Evolutionary conservation across 176 grass and related monocot genomes (phyloP), one percentile per base, ranked within the genome.

Genomic region (Themeda triandra): DNA sequence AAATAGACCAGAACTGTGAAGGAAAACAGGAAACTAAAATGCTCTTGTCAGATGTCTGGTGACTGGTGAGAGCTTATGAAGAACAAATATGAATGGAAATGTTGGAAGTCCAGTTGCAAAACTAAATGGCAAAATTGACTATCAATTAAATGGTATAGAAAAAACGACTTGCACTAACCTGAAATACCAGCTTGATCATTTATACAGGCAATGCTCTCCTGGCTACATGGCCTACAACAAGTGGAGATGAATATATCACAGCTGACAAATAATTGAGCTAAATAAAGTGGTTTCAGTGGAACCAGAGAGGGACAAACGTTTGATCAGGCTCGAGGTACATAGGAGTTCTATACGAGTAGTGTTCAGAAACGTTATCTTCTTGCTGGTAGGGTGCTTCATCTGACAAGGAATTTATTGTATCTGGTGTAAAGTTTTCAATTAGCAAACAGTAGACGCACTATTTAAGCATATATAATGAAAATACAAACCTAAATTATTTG

Each of bases 321-420:
- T 86, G 80, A 30, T 74, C 79, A 86, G 84, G 84, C 36, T 18
- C 78, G 23, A 74, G 56, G 37, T 73, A 66, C 44, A 90, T 58
- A 8, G 45, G 30, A 83, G 35, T 73, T 86, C 37, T 59, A 73
- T 86, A 69, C 13, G 74, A 83, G 74, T 39, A 86, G 74, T 45
- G 45, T 68, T 83, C 73, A 67, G 79, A 31, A 66, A 60, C 36
- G 65, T 37, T 79, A 83, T 86, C 75, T 60, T 85, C 54, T 83
- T 60, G 46, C 17, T 25, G 29, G 45, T 48, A 48, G 45, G 60
- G n/a, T 83, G 74, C 4, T 83, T 48, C 80, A 74, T 59, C 83
- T 83, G 84, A 74, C 58, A 90, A 83, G 75, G 84, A 78, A 79
- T 56, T 72, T n/a, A 73, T 79, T 58, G 75, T 31, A 86, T 83